Percentiles rank a stretch among this genome's conserved stretches.
phyloP scores from a whole-genome alignment of 345 rosid species.

The Moringa oleifera region DNA sequence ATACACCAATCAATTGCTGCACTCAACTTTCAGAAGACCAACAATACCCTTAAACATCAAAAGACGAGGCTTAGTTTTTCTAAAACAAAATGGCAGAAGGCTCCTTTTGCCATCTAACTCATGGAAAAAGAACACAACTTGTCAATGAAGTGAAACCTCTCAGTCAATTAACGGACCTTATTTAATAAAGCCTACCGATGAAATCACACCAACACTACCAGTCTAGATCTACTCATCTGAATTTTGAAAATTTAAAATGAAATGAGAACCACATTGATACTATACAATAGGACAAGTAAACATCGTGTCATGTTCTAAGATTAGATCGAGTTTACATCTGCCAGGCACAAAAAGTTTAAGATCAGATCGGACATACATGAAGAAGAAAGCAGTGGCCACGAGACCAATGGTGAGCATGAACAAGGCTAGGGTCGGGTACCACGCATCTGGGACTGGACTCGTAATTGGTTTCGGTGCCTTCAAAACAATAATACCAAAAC shows the following conservation, averaged over 20 bases:
- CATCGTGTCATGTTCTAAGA: too few species aligned
- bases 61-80: too few species aligned
- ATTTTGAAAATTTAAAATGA: too few species aligned
- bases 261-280: too few species aligned
- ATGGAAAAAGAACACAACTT: background rate
- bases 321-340: background rate
- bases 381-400: slow-evolving; percentile 68
- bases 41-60: too few species aligned
- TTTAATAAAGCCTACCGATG: too few species aligned
- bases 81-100: too few species aligned
- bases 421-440: slow-evolving; percentile 63
- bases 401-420: slow-evolving; percentile 67
- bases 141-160: background rate
- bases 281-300: too few species aligned
- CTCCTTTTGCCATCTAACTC: background rate
- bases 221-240: background rate
- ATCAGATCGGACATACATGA: slow-evolving; percentile 59
- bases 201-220: background rate
- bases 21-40: too few species aligned
- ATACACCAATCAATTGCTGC: too few species aligned
- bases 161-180: background rate
- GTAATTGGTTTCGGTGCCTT: slow-evolving; percentile 65
- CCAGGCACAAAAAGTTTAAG: background rate
- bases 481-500: slow-evolving; percentile 11
- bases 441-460: slow-evolving; percentile 67